Evolutionary conservation across 192 early-diverging fungal species (phyloP), one percentile per base, ranked within the genome.

Genomic region (Backusella parvicylindrica): DNA sequence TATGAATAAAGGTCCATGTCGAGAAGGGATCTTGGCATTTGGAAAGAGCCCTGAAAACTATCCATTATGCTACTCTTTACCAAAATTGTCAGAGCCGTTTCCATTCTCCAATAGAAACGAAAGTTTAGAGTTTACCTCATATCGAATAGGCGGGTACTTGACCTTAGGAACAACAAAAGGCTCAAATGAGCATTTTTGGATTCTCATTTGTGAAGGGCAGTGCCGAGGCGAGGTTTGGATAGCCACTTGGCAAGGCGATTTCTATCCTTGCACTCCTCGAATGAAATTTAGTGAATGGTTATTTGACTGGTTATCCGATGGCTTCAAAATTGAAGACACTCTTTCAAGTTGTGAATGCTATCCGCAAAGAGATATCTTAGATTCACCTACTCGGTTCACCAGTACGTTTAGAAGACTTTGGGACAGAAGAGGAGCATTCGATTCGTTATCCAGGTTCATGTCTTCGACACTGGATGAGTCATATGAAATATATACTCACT

Each of bases 161-260:
- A 31, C 64, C 8, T 66, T 66, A 31, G 64, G 64, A 13, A 66
- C 64, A 28, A 35, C 64, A 66, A 33, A 31, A 32, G 13, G 64
- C 28, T 66, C 64, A 66, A 66, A 66, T 66, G 64, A 35, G 28
- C 33, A 66, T 21, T 66, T 33, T 31, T 66, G 64, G 64, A 66
- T 66, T 33, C 64, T 66, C 11, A 66, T 66, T 30, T 66, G 64
- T 35, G 64, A 66, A 66, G 64, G 64, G 8, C 33, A 66, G 7
- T 66, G 64, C 6, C 28, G 64, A 31, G 64, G 64, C 7, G 64
- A 66, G 18, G 26, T 66, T 33, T 66, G 64, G 64, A 66, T 66
- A 35, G 64, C 28, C 13, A n/a, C 31, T 2, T n/a, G 28, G 18
- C 28, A 35, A n/a, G 30, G 64, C 11, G 33, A 35, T 8, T 66